A percentile compares a stretch with the other conserved stretches of the same genome.
Evolutionary conservation across 371 early-diverging fungal species (phyloP).

Genomic region (Mortierella sp.): DNA sequence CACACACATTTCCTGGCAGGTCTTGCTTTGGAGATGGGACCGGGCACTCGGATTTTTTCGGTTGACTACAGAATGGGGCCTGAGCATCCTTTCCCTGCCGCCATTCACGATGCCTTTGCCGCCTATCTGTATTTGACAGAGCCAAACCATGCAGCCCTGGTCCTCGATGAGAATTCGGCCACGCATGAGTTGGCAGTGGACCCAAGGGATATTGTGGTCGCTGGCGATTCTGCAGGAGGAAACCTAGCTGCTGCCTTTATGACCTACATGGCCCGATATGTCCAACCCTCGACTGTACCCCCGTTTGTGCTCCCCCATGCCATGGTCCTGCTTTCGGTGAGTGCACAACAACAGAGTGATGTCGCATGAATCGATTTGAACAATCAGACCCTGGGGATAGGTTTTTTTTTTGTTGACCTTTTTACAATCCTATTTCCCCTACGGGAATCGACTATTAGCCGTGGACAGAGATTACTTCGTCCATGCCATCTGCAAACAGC

Average conservation of each 20-base stretch:
- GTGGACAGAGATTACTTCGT: constrained; percentile 31
- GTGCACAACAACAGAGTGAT: background rate
- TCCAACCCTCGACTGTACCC: constrained; percentile 33
- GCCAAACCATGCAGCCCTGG: constrained; percentile 57
- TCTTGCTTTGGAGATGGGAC: constrained; percentile 22
- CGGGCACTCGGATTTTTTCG: constrained; percentile 55
- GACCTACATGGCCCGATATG: constrained; percentile 32
- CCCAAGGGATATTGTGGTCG: constrained; percentile 57
- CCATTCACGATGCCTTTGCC: constrained; percentile 77
- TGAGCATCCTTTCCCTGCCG: constrained; percentile 83
- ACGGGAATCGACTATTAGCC: constrained; percentile 11
- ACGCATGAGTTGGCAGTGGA: constrained; percentile 21
- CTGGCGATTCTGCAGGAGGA: constrained; percentile 76
- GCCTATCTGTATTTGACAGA: constrained; percentile 77
- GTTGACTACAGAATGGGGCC: constrained; percentile 88
- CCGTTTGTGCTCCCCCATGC: constrained; percentile 33
- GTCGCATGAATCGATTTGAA: no score
- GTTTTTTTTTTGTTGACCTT: no score
- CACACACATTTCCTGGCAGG: constrained; percentile 21
- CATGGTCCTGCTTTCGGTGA: constrained; percentile 30
- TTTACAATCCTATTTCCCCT: no score
- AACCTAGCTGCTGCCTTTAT: constrained; percentile 59
- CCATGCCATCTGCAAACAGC: constrained; percentile 30
- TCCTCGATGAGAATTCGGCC: constrained; percentile 24
- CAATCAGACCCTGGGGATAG: no score